A percentile compares a stretch with the other conserved stretches of the same genome.
These are phyloP conservation scores for Aureobasidium sp. DNA, from an alignment of 2,329 filamentous ascomycete species.

Conservation along the genomic window DNA sequence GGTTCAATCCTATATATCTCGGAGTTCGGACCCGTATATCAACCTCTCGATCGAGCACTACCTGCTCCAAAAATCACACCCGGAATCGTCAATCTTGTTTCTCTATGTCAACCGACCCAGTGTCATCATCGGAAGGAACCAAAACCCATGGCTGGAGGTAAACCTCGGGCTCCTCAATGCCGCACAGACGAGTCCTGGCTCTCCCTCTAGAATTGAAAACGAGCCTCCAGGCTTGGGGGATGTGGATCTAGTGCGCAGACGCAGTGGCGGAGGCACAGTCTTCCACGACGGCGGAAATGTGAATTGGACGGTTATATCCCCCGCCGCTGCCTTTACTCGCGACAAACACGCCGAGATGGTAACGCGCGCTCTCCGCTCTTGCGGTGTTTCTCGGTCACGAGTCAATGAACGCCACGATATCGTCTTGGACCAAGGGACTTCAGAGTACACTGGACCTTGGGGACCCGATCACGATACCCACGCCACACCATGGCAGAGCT, in stretches of 20 bases:
- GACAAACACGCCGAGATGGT: conserved; percentile 91
- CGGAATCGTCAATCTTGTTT: conserved; percentile 70
- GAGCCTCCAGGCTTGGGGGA: conserved; percentile 36
- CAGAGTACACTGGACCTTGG: not conserved
- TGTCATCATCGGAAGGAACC: conserved; percentile 88
- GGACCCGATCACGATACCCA: conserved; percentile 34
- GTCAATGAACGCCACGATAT: conserved; percentile 95
- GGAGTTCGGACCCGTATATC: conserved; percentile 65
- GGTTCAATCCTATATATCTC: conserved; percentile 42
- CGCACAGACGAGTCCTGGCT: conserved; percentile 24
- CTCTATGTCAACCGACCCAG: conserved; percentile 84
- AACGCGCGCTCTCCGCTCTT: conserved; percentile 63
- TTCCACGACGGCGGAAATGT: conserved; percentile 92
- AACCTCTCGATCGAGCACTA: conserved; percentile 94
- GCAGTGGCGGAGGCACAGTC: conserved; percentile 85
- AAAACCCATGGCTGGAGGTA: conserved; percentile 94
- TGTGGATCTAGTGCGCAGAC: conserved; percentile 66
- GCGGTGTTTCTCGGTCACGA: conserved; percentile 54
- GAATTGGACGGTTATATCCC: conserved; percentile 90
- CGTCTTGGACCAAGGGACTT: conserved; percentile 55
- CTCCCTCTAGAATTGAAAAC: not conserved
- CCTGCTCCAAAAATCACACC: conserved; percentile 66
- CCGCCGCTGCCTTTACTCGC: conserved; percentile 67
- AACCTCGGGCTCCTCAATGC: conserved; percentile 59
- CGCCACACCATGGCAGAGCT: conserved; percentile 36